Conservation (phyloP, 1,139 yeast genomes). For the Suhomyces chickasaworum region DNA sequence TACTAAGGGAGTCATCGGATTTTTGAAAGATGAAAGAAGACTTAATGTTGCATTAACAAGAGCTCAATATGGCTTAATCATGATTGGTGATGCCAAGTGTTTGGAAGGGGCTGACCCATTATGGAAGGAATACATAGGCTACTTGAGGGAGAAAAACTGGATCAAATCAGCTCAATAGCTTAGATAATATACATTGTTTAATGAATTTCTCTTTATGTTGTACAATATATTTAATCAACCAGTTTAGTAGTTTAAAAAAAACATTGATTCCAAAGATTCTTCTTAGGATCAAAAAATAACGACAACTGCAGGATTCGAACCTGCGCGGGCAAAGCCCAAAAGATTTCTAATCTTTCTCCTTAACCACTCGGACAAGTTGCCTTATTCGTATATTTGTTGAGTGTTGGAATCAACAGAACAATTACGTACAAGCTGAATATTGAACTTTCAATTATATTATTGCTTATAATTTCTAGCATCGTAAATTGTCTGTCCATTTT, state of each 20-base stretch:
- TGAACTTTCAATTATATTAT: too few relatives aligned
- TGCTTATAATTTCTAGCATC: too few relatives aligned
- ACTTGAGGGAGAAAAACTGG: constrained; percentile 18
- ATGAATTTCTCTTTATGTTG: too few relatives aligned
- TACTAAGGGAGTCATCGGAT: constrained; percentile 52
- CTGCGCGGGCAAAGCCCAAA: constrained; percentile 58
- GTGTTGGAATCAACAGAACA: too few relatives aligned
- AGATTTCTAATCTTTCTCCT: constrained; percentile 42
- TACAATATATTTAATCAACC: too few relatives aligned
- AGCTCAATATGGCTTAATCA: constrained; percentile 57
- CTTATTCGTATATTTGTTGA: too few relatives aligned
- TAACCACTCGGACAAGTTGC: constrained; percentile 41
- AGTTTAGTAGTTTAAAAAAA: too few relatives aligned
- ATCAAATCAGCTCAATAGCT: constrained; percentile 6
- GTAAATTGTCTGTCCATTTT: too few relatives aligned
- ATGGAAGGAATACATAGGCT: constrained; percentile 56
- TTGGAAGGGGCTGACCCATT: constrained; percentile 48
- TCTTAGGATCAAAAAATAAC: constrained; percentile 23
- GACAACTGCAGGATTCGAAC: constrained; percentile 55
- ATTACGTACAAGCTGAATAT: too few relatives aligned
- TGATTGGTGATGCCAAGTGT: constrained; percentile 59
- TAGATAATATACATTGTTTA: not conserved
- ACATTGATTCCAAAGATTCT: too few relatives aligned
- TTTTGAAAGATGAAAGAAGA: constrained; percentile 58
- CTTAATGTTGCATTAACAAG: constrained; percentile 65